phyloP scores from a whole-genome alignment of 805 yeast genomes.

The Jamesozyma jinghongensis region DNA sequence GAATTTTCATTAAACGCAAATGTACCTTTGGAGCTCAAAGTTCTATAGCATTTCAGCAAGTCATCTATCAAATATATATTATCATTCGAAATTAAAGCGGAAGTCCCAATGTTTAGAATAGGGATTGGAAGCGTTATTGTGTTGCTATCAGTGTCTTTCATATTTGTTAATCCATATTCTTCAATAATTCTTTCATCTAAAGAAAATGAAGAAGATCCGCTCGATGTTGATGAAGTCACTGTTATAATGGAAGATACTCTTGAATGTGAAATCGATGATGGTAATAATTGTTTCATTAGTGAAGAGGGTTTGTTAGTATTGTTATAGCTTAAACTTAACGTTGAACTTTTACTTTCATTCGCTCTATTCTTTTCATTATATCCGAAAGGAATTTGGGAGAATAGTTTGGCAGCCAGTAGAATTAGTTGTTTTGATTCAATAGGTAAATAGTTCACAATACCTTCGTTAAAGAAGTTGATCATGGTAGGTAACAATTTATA shows the following conservation, averaged over 20 bases:
- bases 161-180: slow-evolving; percentile 43
- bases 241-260: slow-evolving; percentile 26
- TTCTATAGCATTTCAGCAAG: too few relatives aligned
- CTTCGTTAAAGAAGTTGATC: slow-evolving; percentile 73
- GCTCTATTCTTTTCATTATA: neutral
- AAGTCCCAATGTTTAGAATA: slow-evolving; percentile 27
- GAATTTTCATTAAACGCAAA: too few relatives aligned
- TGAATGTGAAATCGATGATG: slow-evolving; percentile 8
- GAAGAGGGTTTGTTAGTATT: slow-evolving; percentile 34
- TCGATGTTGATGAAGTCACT: slow-evolving; percentile 26
- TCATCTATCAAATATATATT: slow-evolving; percentile 16
- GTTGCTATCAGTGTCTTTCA: slow-evolving; percentile 33
- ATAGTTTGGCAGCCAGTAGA: slow-evolving; percentile 52
- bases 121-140: slow-evolving; percentile 30
- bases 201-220: slow-evolving; percentile 23
- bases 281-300: slow-evolving; percentile 5
- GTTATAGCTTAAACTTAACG: slow-evolving; percentile 22
- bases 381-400: slow-evolving; percentile 26
- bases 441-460: slow-evolving; percentile 51
- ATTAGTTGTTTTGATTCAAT: slow-evolving; percentile 54
- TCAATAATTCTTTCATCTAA: slow-evolving; percentile 44
- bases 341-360: neutral
- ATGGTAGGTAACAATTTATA: slow-evolving; percentile 55
- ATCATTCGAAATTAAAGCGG: slow-evolving; percentile 31
- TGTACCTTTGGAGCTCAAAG: too few relatives aligned